Conservation (phyloP, 768 basidiomycete species). For the Hortiboletus flavorubellus region DNA sequence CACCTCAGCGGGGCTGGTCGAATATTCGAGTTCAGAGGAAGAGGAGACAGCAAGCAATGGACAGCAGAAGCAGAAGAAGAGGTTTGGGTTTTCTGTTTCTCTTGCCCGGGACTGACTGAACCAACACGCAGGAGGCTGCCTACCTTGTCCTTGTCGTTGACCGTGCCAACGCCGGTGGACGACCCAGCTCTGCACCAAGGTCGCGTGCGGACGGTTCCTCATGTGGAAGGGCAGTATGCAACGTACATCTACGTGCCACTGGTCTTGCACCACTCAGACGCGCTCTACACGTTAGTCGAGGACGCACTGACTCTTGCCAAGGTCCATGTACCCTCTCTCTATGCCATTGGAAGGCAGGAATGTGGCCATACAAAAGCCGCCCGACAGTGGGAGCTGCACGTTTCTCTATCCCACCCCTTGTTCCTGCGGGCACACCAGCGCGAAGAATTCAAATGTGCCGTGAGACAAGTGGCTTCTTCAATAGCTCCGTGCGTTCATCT, state of each 20-base stretch:
- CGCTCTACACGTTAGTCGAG: conserved; percentile 45
- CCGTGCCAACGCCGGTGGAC: conserved; percentile 53
- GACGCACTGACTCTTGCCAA: conserved; percentile 45
- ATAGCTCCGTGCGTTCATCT: conserved; percentile 42
- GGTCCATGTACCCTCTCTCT: conserved; percentile 43
- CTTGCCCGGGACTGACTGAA: neutral
- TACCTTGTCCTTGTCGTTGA: conserved; percentile 47
- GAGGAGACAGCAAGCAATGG: conserved; percentile 28
- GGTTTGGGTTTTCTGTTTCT: conserved; percentile 25
- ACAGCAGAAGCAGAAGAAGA: conserved; percentile 37
- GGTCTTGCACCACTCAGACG: conserved; percentile 38
- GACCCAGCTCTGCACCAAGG: conserved; percentile 84
- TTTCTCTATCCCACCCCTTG: conserved; percentile 82
- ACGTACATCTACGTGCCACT: conserved; percentile 76
- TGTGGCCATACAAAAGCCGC: neutral
- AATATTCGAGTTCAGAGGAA: conserved; percentile 48
- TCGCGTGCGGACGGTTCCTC: conserved; percentile 66
- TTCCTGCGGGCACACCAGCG: conserved; percentile 78
- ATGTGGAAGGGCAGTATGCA: conserved; percentile 84
- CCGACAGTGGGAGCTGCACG: conserved; percentile 59
- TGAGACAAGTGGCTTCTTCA: conserved; percentile 49
- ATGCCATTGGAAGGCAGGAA: conserved; percentile 37
- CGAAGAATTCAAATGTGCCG: conserved; percentile 62
- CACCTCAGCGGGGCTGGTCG: conserved; percentile 35
- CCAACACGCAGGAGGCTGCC: conserved; percentile 55